phyloP scores from a whole-genome alignment of 139 green algal genomes.

The Haematococcus sp. region DNA sequence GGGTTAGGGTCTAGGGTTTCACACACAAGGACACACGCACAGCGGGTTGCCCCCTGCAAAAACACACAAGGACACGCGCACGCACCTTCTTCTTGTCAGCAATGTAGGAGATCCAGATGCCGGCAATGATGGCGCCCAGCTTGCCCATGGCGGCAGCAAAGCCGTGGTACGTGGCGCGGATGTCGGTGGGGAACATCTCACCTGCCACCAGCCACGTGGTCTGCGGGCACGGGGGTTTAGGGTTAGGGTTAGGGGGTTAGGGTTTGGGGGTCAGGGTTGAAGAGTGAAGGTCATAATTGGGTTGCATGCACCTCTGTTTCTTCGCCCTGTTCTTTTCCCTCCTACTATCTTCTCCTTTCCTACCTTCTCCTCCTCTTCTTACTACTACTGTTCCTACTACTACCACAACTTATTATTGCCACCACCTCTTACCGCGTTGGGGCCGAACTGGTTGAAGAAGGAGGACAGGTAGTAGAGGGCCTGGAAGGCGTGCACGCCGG shows the following conservation, averaged over 20 bases:
- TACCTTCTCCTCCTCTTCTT: too few species aligned
- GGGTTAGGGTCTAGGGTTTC: not conserved
- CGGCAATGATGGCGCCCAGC: constrained; percentile 37
- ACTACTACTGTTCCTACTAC: too few species aligned
- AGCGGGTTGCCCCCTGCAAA: not conserved
- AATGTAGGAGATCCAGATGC: constrained; percentile 27
- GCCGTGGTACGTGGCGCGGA: constrained; percentile 38
- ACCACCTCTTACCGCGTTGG: too few species aligned
- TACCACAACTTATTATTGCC: too few species aligned
- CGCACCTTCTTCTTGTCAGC: constrained; percentile 2
- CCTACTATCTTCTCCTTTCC: too few species aligned
- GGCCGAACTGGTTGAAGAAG: constrained; percentile 77
- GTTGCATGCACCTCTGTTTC: too few species aligned
- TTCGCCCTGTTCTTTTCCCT: too few species aligned
- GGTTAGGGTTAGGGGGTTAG: too few species aligned
- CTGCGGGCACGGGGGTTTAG: constrained; percentile 35
- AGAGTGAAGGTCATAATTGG: too few species aligned
- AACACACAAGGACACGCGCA: not conserved
- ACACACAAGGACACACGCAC: not conserved
- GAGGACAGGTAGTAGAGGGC: constrained; percentile 76
- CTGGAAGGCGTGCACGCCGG: constrained; percentile 54
- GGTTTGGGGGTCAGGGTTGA: too few species aligned
- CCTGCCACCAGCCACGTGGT: constrained; percentile 58
- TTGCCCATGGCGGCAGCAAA: constrained; percentile 40
- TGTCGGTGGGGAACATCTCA: constrained; percentile 72